A percentile compares a stretch with the other conserved stretches of the same genome.
Conservation (phyloP, 2,329 filamentous ascomycete genomes). For the Aureobasidium sp. region DNA sequence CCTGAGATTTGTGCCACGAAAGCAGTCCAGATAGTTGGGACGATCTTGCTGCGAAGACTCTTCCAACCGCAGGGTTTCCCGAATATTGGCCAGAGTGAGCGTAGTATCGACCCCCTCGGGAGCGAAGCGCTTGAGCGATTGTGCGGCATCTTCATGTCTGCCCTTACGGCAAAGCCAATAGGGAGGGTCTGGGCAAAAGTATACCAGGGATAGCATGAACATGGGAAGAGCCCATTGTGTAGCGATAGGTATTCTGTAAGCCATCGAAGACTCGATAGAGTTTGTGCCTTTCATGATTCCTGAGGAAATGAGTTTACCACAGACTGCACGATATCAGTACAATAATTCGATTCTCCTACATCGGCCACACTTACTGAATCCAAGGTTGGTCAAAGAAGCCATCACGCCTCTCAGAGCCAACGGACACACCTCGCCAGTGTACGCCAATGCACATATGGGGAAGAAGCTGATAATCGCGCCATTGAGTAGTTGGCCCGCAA, state of each 20-base stretch:
- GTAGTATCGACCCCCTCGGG: neutral
- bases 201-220: constrained; percentile 30
- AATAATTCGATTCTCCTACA: too few relatives aligned
- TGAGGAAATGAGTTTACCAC: constrained; percentile 52
- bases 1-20: constrained; percentile 35
- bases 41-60: neutral
- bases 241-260: constrained; percentile 39
- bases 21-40: constrained; percentile 32
- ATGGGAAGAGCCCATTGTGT: constrained; percentile 38
- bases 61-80: constrained; percentile 3
- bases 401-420: constrained; percentile 51
- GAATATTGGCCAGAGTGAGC: neutral
- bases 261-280: constrained; percentile 31
- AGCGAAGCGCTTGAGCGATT: constrained; percentile 30
- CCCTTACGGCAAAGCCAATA: constrained; percentile 33
- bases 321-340: constrained; percentile 32
- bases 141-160: constrained; percentile 30
- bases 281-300: constrained; percentile 34
- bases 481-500: constrained; percentile 9
- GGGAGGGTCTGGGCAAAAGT: constrained; percentile 29
- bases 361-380: constrained; percentile 34
- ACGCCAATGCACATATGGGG: constrained; percentile 52
- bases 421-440: constrained; percentile 60
- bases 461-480: constrained; percentile 33
- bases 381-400: constrained; percentile 55